Evolutionary conservation across 768 basidiomycete genomes (phyloP).

Genomic region (Mycena galericulata): DNA sequence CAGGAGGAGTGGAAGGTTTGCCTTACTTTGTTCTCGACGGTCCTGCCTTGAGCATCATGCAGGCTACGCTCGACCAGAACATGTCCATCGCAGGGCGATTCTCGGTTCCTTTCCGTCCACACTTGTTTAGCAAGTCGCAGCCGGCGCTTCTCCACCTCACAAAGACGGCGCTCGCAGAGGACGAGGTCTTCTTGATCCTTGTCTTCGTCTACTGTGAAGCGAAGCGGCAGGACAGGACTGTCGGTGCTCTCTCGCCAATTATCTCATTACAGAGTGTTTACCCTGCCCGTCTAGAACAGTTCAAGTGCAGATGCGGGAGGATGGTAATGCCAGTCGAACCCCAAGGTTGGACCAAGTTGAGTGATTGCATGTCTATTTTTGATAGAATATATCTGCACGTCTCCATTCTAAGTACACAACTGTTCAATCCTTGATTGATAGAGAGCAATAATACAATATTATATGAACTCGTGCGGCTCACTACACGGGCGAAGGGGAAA

Average conservation of each 20-base stretch:
- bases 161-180: conserved; percentile 52
- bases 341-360: not conserved
- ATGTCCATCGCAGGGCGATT: conserved; percentile 53
- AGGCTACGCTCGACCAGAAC: conserved; percentile 40
- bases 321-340: not conserved
- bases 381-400: not conserved
- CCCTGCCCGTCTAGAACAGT: conserved; percentile 28
- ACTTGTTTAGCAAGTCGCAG: conserved; percentile 58
- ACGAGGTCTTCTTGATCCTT: conserved; percentile 54
- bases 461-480: conserved; percentile 8
- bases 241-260: conserved; percentile 27
- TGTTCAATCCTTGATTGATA: conserved; percentile 23
- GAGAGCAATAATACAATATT: conserved; percentile 33
- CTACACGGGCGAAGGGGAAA: not conserved
- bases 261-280: not conserved
- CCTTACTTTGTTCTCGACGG: not conserved
- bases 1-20: conserved; percentile 61
- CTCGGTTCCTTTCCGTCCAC: conserved; percentile 60
- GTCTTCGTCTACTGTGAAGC: conserved; percentile 51
- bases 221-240: conserved; percentile 50
- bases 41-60: conserved; percentile 20
- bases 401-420: conserved; percentile 17
- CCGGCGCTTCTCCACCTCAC: conserved; percentile 55
- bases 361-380: no score
- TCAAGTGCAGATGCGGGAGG: conserved; percentile 23